phyloP scores from a whole-genome alignment of 2,329 filamentous ascomycete species.

The Sclerotinia spermophila region DNA sequence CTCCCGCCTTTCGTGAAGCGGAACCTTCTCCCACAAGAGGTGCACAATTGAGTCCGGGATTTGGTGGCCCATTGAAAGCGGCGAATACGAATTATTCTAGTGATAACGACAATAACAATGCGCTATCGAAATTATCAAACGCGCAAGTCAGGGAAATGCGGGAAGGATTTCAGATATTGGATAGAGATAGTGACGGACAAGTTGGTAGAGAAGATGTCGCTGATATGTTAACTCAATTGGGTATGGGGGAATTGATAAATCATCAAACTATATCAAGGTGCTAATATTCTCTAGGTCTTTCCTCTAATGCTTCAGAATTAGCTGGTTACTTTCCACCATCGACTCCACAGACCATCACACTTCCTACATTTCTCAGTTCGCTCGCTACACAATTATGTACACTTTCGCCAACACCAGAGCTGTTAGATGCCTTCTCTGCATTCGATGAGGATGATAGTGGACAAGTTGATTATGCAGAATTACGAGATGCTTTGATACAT shows the following conservation, averaged over 20 bases:
- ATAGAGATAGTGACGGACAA: constrained; percentile 79
- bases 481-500: constrained; percentile 77
- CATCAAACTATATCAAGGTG: background rate
- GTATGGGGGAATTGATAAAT: constrained; percentile 42
- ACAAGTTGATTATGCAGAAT: constrained; percentile 78
- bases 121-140: constrained; percentile 71
- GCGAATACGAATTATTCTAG: constrained; percentile 21
- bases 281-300: constrained; percentile 55
- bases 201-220: constrained; percentile 80
- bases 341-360: constrained; percentile 67
- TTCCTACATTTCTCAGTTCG: constrained; percentile 81
- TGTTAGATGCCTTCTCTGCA: constrained; percentile 85
- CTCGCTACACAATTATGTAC: constrained; percentile 70
- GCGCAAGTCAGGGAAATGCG: constrained; percentile 82
- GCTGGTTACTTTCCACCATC: constrained; percentile 77
- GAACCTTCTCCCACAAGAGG: constrained; percentile 36
- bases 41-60: constrained; percentile 30
- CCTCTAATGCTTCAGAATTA: constrained; percentile 67
- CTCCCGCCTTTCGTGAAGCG: constrained; percentile 36
- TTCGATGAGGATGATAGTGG: constrained; percentile 96
- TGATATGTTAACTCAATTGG: constrained; percentile 83
- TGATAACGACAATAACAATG: constrained; percentile 44
- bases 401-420: constrained; percentile 73
- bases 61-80: constrained; percentile 31
- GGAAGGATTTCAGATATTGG: constrained; percentile 90